phyloP scores from a whole-genome alignment of 495 filamentous ascomycete genomes.

The Tuber melanosporum region DNA sequence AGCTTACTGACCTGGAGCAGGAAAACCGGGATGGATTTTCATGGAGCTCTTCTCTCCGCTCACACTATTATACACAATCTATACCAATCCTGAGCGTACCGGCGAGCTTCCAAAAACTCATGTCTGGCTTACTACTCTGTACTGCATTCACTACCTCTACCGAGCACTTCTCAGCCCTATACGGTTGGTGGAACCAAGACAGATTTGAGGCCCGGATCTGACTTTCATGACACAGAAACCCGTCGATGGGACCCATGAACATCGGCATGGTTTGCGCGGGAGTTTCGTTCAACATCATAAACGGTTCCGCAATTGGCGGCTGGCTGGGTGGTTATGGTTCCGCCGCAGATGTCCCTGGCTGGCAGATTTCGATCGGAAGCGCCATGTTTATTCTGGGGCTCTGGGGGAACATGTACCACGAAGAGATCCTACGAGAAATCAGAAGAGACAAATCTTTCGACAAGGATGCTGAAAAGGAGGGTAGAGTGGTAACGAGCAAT shows the following conservation, averaged over 20 bases:
- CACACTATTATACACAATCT: conserved; percentile 70
- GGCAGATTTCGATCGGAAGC: conserved; percentile 48
- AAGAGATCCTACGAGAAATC: conserved; percentile 72
- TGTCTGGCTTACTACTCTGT: conserved; percentile 22
- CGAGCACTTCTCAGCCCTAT: conserved; percentile 76
- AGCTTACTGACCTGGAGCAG: conserved; percentile 5
- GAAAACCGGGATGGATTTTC: conserved; percentile 67
- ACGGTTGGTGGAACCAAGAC: conserved; percentile 21
- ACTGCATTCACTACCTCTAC: conserved; percentile 75
- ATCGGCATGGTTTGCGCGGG: conserved; percentile 55
- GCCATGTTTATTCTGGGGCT: conserved; percentile 58
- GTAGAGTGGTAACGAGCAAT: conserved; percentile 45
- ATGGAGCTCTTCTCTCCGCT: conserved; percentile 80
- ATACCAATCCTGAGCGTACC: conserved; percentile 51
- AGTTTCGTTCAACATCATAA: conserved; percentile 67
- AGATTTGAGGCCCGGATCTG: background rate
- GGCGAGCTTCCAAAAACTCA: conserved; percentile 20
- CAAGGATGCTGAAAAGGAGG: conserved; percentile 42
- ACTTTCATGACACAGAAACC: conserved; percentile 51
- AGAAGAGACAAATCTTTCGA: conserved; percentile 48
- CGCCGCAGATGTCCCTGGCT: conserved; percentile 47
- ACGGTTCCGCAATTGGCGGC: conserved; percentile 66
- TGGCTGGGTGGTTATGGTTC: conserved; percentile 78
- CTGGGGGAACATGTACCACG: conserved; percentile 72
- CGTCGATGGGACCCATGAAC: conserved; percentile 85